Conservation (phyloP, 2,329 filamentous ascomycete species). For the Stachybotrys elegans region DNA sequence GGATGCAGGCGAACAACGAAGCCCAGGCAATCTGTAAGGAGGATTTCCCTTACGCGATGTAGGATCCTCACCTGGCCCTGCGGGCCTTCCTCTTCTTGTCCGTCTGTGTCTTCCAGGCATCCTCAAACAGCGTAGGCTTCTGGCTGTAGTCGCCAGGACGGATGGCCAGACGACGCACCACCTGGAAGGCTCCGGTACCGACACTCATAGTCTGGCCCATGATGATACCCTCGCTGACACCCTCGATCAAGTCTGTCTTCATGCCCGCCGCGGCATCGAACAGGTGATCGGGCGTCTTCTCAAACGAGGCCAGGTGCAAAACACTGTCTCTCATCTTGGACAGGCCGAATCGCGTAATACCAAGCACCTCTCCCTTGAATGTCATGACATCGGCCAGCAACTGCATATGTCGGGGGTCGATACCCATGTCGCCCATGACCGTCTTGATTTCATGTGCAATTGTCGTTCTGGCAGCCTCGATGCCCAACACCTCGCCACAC, state of each 20-base stretch:
- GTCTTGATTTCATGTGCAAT: constrained; percentile 83
- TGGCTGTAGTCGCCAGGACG: constrained; percentile 50
- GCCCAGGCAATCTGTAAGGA: too few species aligned
- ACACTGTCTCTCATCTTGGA: constrained; percentile 96
- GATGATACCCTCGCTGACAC: constrained; percentile 95
- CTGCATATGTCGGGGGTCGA: constrained; percentile 97
- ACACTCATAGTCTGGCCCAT: constrained; percentile 93
- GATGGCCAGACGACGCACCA: constrained; percentile 72
- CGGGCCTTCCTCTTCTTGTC: constrained; percentile 14
- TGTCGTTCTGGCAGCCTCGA: constrained; percentile 86
- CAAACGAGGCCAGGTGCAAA: constrained; percentile 89
- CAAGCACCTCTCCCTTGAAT: constrained; percentile 96
- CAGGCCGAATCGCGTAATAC: constrained; percentile 93
- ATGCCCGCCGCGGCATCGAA: constrained; percentile 91
- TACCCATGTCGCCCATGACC: constrained; percentile 92
- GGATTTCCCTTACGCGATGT: too few species aligned
- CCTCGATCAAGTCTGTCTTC: constrained; percentile 88
- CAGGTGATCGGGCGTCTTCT: constrained; percentile 96
- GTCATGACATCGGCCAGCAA: constrained; percentile 98
- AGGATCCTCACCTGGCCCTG: constrained; percentile 13
- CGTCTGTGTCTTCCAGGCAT: constrained; percentile 46
- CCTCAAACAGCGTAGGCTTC: constrained; percentile 66
- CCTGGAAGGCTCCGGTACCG: constrained; percentile 88
- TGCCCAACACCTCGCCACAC: constrained; percentile 78
- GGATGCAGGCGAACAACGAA: too few species aligned